These are phyloP conservation scores for Amanita phalloides DNA, from an alignment of 768 basidiomycete genomes.

Conservation along the genomic window DNA sequence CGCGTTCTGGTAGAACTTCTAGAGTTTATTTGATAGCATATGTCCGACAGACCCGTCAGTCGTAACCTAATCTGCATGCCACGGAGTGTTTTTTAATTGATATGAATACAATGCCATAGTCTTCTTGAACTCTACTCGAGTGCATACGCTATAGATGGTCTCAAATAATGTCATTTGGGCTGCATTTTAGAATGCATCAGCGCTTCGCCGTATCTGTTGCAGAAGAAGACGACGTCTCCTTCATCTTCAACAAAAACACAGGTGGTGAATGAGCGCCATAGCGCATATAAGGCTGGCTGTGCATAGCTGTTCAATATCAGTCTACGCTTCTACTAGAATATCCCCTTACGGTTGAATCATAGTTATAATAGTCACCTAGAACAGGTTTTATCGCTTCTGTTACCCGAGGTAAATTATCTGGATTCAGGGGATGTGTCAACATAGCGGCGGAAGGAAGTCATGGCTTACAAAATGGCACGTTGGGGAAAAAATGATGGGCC, in stretches of 20 bases:
- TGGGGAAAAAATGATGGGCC: conserved; percentile 50
- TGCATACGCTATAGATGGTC: background rate
- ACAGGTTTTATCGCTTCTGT: conserved; percentile 37
- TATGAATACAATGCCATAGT: background rate
- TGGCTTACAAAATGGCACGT: conserved; percentile 46
- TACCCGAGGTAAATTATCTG: conserved; percentile 40
- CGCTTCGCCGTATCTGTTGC: conserved; percentile 34
- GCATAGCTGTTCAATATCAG: background rate
- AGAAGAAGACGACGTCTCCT: conserved; percentile 45
- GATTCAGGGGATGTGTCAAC: background rate
- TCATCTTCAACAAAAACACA: conserved; percentile 49
- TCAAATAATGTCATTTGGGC: background rate
- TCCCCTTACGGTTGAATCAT: conserved; percentile 39
- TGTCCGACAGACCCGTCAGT: background rate
- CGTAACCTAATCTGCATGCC: background rate
- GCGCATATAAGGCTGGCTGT: conserved; percentile 31
- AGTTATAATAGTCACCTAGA: conserved; percentile 45
- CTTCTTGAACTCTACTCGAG: background rate
- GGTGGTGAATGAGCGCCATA: conserved; percentile 50
- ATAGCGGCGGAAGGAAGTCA: conserved; percentile 1
- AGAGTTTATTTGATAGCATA: conserved; percentile 4
- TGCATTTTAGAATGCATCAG: conserved; percentile 9
- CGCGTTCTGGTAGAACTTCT: background rate
- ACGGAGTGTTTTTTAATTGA: background rate
- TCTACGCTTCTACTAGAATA: background rate